A percentile compares a stretch with the other conserved stretches of the same genome.
These are phyloP conservation scores for Calonectria hongkongensis DNA, from an alignment of 2,329 filamentous ascomycete species.

Conservation along the genomic window DNA sequence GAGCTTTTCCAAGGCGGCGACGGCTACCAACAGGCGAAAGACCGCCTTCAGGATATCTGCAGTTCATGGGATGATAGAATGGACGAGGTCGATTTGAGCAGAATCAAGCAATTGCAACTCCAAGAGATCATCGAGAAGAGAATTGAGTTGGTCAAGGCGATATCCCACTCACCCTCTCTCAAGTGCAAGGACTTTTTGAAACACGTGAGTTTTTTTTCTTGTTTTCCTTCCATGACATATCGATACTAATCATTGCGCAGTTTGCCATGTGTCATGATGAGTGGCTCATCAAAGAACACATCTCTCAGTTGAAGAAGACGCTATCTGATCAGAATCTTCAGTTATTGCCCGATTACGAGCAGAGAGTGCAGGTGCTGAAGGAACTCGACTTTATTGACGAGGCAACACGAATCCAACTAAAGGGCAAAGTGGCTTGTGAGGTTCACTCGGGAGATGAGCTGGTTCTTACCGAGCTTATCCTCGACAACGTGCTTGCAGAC, in stretches of 20 bases:
- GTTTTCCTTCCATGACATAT: background rate
- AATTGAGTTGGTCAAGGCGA: conserved; percentile 75
- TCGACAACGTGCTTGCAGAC: conserved; percentile 96
- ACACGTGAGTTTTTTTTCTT: conserved; percentile 78
- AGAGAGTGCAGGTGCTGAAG: conserved; percentile 92
- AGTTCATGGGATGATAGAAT: conserved; percentile 85
- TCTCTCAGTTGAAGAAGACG: conserved; percentile 87
- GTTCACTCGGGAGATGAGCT: conserved; percentile 98
- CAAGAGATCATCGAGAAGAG: conserved; percentile 87
- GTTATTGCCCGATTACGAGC: conserved; percentile 96
- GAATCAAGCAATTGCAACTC: conserved; percentile 87
- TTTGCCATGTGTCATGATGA: conserved; percentile 98
- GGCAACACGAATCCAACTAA: conserved; percentile 90
- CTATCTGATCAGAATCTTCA: conserved; percentile 98
- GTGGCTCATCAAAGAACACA: conserved; percentile 96
- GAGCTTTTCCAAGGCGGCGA: conserved; percentile 75
- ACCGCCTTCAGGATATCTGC: conserved; percentile 81
- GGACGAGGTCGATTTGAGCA: conserved; percentile 88
- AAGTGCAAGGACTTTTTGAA: conserved; percentile 88
- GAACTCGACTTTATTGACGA: conserved; percentile 95
- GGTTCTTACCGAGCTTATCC: conserved; percentile 94
- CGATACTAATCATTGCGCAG: conserved; percentile 69
- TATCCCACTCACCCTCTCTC: conserved; percentile 79
- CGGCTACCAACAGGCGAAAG: conserved; percentile 73
- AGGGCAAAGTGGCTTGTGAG: conserved; percentile 98